Evolutionary conservation across 805 yeast genomes (phyloP), one percentile per base, ranked within the genome.

Genomic region (Ogataea degrootiae): DNA sequence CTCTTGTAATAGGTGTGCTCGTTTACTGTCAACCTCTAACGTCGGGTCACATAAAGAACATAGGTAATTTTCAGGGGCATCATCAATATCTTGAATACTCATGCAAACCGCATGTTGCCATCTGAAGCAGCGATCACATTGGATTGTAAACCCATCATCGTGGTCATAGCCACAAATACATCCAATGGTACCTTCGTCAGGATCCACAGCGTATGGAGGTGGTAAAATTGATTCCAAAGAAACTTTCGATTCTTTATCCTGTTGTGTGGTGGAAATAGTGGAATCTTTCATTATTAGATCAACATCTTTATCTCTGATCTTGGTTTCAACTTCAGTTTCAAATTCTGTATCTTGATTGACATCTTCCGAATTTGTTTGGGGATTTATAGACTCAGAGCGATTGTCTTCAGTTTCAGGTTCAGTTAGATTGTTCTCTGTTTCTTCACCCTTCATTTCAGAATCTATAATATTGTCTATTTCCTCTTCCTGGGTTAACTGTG

Each of bases 31-130:
- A 37, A 80, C 71, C 42, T 67, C 65, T 47, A 72, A 69, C 22
- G 53, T 47, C 41, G 68, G 62, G 47, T 83, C 84, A 68, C 98
- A 91, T 41, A 74, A 74, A 60, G 86, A 87, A 61, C 98, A 91
- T 29, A 79, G 71, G 61, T 86, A 91, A 45, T 80, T 80, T 47
- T 89, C 96, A 0, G 96, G 96, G 0, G 83, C 95, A 43, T 85
- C 83, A 37, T 79, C 85, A 48, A 78, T 80, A 40, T 83, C 78
- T 40, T 73, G 73, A 48, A 87, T 87, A 7, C 85, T 85, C 79
- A 89, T 87, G 66, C 98, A 91, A n/a, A 79, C 73, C 26, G 94
- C 90, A 68, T 91, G 98, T 63, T 91, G 97, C 97, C 97, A 91
- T 52, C 96, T 79, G 65, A 79, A 83, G 65, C 98, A 91, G 34